Evolutionary conservation across 2,329 filamentous ascomycete genomes (phyloP), one percentile per base, ranked within the genome.

Genomic region (Fusarium xylarioides): DNA sequence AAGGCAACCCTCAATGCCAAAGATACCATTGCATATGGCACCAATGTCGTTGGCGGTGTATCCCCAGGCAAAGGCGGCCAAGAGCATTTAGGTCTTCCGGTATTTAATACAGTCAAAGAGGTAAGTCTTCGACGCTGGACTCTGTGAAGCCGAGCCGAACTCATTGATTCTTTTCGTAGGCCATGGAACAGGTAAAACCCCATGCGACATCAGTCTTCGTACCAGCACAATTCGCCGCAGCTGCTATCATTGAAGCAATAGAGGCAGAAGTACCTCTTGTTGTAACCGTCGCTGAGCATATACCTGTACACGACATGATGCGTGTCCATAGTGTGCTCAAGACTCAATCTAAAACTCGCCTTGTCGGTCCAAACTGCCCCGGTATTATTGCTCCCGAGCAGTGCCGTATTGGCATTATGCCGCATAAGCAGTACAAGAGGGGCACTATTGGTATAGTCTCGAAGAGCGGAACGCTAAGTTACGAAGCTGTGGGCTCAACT

Each of bases 321-420:
- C 88, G 92, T 82, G 82, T 87, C 55, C 91, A 93, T 56, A 90
- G 90, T 18, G 90, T 94, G 53, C 86, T 95, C 5, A 86, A 89
- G 65, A 92, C 91, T 0, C 93, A 95, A 78, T 91, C 87, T 2
- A 91, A 89, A 73, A 93, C 91, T 0, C 86, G 93, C 9, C 86
- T 95, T 0, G 91, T 95, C 1, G 93, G 93, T 4, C 91, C 93
- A 14, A 95, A 95, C 79, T 92, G 91, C 28, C 93, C 93, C 0
- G 93, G 93, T 0, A 94, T 95, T 70, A 94, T 95, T 63, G 92
- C 91, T 9, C 91, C 92, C 0, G 87, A 91, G 32, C 91, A 90
- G 6, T 95, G 93, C 74, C 64, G 82, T 3, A 79, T 84, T 12
- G 82, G 82, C 4, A 84, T 84, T 46, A 84, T 84, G 82, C 82